Evolutionary conservation across 352 stramenopile species (phyloP), one percentile per base, ranked within the genome.

Genomic region (Aphanomyces euteiches): DNA sequence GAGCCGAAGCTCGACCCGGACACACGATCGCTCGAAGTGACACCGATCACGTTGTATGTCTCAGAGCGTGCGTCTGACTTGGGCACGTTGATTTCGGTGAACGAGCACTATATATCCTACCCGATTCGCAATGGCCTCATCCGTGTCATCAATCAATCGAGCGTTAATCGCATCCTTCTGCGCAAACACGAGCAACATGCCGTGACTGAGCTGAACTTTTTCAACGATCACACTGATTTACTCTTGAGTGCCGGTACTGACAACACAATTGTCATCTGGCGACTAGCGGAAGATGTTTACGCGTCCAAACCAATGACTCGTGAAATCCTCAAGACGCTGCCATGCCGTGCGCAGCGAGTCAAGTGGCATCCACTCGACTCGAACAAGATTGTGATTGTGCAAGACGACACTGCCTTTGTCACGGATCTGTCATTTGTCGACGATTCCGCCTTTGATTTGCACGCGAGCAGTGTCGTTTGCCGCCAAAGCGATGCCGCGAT

Each of bases 81-180:
- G 47, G 87, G 87, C 10, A 90, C 77, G 67, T 77, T 94, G 43
- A 85, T 94, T 37, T 88, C 82, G 8, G 83, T 94, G 41, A 94
- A 90, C 68, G 79, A 91, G 48, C 76, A 92, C 43, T 94, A 90
- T 75, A 92, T 94, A 64, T 90, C 84, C 73, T 94, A 94, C 75
- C 87, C 87, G 54, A 94, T 92, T 56, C 80, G 84, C 36, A 92
- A 92, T 63, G 87, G 87, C 7, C 74, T 94, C 48, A 90, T 94
- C 48, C 87, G 87, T n/a, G 79, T 94, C 15, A 89, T 94, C 45
- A 89, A 80, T 66, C 85, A 94, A 74, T 88, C 77, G 68, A 90
- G 85, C 1, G 87, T 89, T 3, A 81, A 92, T 54, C 77, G 87
- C 36, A 58, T 92, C 54, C 74, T 94, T 40, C 73, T 94, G 36